These are phyloP conservation scores for Colletotrichum sublineola DNA, from an alignment of 2,329 filamentous ascomycete genomes.

Conservation along the genomic window DNA sequence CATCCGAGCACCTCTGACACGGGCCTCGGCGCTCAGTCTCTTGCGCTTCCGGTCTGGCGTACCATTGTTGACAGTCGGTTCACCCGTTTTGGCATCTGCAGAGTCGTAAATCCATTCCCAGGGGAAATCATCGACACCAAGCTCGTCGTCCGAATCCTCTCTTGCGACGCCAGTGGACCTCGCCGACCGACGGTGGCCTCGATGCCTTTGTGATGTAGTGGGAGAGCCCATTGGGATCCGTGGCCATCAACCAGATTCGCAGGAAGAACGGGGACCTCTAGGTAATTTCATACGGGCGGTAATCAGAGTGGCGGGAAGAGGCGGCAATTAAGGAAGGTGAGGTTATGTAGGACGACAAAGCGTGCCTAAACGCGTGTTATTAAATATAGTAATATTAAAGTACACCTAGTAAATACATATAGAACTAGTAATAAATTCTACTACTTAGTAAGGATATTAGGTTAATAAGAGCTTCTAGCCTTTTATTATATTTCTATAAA, in stretches of 20 bases:
- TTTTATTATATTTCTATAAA: too few relatives aligned
- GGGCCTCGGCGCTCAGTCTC: background rate
- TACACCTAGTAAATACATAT: too few relatives aligned
- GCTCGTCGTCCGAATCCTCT: constrained; percentile 91
- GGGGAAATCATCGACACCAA: constrained; percentile 77
- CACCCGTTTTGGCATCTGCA: constrained; percentile 37
- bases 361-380: too few relatives aligned
- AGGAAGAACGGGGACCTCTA: too few relatives aligned
- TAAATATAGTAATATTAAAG: too few relatives aligned
- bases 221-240: background rate
- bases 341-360: too few relatives aligned
- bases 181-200: background rate
- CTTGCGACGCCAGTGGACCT: constrained; percentile 68
- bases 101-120: constrained; percentile 85
- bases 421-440: too few relatives aligned
- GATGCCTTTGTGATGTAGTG: background rate
- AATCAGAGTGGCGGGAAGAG: too few relatives aligned
- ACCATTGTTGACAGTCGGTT: background rate
- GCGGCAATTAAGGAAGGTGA: too few relatives aligned
- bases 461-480: too few relatives aligned
- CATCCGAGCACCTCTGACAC: constrained; percentile 85
- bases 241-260: background rate
- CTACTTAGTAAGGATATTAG: too few relatives aligned
- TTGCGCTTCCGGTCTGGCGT: constrained; percentile 3
- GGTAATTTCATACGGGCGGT: too few relatives aligned